These are phyloP conservation scores for Pythium sp. DNA, from an alignment of 352 stramenopile species.

Conservation along the genomic window DNA sequence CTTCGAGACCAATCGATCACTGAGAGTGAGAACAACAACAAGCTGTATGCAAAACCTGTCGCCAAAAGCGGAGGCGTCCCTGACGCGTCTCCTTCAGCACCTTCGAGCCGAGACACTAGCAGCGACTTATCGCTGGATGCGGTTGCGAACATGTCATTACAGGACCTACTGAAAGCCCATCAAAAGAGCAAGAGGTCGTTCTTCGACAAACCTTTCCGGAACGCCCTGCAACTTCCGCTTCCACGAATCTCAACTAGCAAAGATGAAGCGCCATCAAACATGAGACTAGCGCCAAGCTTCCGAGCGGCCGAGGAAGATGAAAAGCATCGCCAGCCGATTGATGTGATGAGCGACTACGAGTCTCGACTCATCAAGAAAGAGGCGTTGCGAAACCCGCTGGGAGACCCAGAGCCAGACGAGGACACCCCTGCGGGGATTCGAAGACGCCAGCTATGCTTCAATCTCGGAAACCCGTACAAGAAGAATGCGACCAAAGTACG, in stretches of 20 bases:
- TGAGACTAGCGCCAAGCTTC: constrained; percentile 61
- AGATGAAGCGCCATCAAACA: constrained; percentile 16
- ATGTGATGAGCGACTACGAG: constrained; percentile 89
- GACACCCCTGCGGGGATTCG: constrained; percentile 71
- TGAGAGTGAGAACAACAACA: constrained; percentile 81
- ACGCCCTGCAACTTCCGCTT: constrained; percentile 36
- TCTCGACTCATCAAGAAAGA: constrained; percentile 87
- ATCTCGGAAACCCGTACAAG: constrained; percentile 88
- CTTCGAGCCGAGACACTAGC: constrained; percentile 24
- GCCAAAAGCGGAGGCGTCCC: constrained; percentile 22
- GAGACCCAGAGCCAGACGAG: constrained; percentile 81
- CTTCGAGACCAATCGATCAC: constrained; percentile 68
- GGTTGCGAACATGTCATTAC: constrained; percentile 61
- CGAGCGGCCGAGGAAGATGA: constrained; percentile 70
- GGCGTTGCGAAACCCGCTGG: constrained; percentile 77
- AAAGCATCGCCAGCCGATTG: constrained; percentile 82
- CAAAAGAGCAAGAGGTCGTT: constrained; percentile 48
- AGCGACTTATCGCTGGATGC: constrained; percentile 46
- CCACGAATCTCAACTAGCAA: constrained; percentile 23
- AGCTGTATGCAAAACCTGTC: constrained; percentile 50
- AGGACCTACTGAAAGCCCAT: constrained; percentile 51
- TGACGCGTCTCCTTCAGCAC: constrained; percentile 37
- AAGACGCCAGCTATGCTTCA: constrained; percentile 80
- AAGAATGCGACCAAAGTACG: constrained; percentile 79
- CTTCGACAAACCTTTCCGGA: constrained; percentile 45